Conservation (phyloP, 768 basidiomycete species). For the Daedalea quercina region DNA sequence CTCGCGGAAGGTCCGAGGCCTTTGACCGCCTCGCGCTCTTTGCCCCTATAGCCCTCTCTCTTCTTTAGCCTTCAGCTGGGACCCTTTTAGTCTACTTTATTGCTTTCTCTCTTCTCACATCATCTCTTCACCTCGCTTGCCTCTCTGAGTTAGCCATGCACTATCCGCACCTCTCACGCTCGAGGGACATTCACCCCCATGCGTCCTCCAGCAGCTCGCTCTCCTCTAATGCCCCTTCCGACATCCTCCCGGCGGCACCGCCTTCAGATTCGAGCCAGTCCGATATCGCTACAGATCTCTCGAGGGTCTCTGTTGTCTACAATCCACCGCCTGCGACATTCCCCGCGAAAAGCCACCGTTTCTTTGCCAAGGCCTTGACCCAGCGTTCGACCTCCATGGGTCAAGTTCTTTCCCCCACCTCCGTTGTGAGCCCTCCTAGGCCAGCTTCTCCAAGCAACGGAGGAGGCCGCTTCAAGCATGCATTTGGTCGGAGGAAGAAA, state of each 20-base stretch:
- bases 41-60: neutral
- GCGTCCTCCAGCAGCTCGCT: conserved; percentile 35
- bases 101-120: conserved; percentile 9
- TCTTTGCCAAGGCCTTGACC: conserved; percentile 7
- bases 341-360: conserved; percentile 7
- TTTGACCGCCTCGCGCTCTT: neutral
- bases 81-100: conserved; percentile 7
- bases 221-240: conserved; percentile 35
- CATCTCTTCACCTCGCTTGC: conserved; percentile 7
- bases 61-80: neutral
- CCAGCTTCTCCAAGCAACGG: conserved; percentile 22
- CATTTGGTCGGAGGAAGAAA: conserved; percentile 53
- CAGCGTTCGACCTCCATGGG: conserved; percentile 29
- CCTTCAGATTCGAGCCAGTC: conserved; percentile 31
- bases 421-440: conserved; percentile 18
- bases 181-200: conserved; percentile 18
- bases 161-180: conserved; percentile 6
- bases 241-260: conserved; percentile 29
- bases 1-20: neutral
- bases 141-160: conserved; percentile 7
- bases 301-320: conserved; percentile 26
- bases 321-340: conserved; percentile 5
- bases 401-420: conserved; percentile 25
- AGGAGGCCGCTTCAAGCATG: conserved; percentile 51
- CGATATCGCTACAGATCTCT: conserved; percentile 39